phyloP scores from a whole-genome alignment of 441 rosid species.

The Gossypium armourianum region DNA sequence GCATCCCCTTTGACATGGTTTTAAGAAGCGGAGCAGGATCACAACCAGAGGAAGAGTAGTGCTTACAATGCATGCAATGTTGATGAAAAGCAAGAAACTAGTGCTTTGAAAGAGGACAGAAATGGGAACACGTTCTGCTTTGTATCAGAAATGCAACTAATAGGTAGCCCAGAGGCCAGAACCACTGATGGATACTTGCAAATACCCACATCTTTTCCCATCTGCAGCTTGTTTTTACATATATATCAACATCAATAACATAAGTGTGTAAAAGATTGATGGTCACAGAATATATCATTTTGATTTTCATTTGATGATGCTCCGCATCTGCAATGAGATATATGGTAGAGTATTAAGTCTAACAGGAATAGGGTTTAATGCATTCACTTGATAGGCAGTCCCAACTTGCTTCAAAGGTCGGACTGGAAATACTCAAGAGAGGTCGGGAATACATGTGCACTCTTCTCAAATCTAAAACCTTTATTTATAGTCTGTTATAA shows the following conservation, averaged over 20 bases:
- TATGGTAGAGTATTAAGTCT: too few relatives aligned
- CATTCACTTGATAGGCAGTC: too few relatives aligned
- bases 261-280: conserved; percentile 20
- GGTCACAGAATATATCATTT: conserved; percentile 36
- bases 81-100: conserved; percentile 58
- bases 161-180: conserved; percentile 56
- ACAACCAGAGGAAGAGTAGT: background rate
- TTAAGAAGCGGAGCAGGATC: conserved; percentile 15
- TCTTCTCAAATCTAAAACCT: too few relatives aligned
- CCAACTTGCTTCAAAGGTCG: too few relatives aligned
- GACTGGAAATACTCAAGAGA: too few relatives aligned
- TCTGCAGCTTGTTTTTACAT: too few relatives aligned
- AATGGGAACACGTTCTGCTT: conserved; percentile 61
- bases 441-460: too few relatives aligned
- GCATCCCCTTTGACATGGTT: background rate
- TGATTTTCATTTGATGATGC: background rate
- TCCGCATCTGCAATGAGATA: too few relatives aligned
- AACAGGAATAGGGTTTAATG: too few relatives aligned
- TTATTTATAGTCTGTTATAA: too few relatives aligned
- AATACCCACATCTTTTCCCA: conserved; percentile 42
- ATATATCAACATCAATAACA: conserved; percentile 10
- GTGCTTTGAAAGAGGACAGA: conserved; percentile 55
- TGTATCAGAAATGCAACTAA: conserved; percentile 57
- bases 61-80: conserved; percentile 60
- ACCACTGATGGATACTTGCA: conserved; percentile 74